A percentile compares a stretch with the other conserved stretches of the same genome.
Evolutionary conservation across 2,329 filamentous ascomycete genomes (phyloP).

Genomic region (Lecanosticta acicola): DNA sequence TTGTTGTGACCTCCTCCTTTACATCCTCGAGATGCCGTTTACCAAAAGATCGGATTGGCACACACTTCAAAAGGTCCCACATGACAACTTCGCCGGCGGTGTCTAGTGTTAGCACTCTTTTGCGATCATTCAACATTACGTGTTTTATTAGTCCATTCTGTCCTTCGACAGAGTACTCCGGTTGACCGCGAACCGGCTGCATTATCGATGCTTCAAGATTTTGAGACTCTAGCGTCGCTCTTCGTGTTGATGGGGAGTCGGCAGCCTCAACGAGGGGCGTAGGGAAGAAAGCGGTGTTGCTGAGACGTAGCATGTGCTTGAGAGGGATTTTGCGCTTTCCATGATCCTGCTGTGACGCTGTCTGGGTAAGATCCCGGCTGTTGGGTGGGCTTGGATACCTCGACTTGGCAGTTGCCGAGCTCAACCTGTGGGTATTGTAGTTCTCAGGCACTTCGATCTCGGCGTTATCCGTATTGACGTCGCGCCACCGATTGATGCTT

Average conservation of each 20-base stretch:
- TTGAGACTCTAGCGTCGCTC: constrained; percentile 49
- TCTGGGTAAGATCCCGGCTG: constrained; percentile 2
- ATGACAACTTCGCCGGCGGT: constrained; percentile 90
- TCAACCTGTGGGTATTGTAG: constrained; percentile 50
- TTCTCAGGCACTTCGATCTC: constrained; percentile 56
- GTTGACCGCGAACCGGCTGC: constrained; percentile 38
- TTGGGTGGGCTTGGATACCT: constrained; percentile 36
- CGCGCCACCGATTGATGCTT: constrained; percentile 85
- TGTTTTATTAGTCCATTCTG: constrained; percentile 95
- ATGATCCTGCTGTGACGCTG: constrained; percentile 1
- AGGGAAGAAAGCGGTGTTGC: constrained; percentile 75
- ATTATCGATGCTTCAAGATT: constrained; percentile 25
- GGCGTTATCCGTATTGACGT: constrained; percentile 70
- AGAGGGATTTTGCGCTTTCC: constrained; percentile 64
- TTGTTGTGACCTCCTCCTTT: constrained; percentile 76
- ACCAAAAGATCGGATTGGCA: constrained; percentile 84
- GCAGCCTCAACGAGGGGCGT: constrained; percentile 26
- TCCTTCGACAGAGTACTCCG: constrained; percentile 68
- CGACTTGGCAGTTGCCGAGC: constrained; percentile 41
- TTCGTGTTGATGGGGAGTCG: constrained; percentile 40
- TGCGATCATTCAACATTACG: constrained; percentile 81
- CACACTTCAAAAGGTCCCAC: constrained; percentile 89
- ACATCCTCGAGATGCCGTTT: constrained; percentile 93
- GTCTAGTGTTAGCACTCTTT: constrained; percentile 82
- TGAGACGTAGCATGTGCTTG: constrained; percentile 73